Conservation (phyloP, 2,329 filamentous ascomycete species). For the Paecilomyces dactylethromorphus region DNA sequence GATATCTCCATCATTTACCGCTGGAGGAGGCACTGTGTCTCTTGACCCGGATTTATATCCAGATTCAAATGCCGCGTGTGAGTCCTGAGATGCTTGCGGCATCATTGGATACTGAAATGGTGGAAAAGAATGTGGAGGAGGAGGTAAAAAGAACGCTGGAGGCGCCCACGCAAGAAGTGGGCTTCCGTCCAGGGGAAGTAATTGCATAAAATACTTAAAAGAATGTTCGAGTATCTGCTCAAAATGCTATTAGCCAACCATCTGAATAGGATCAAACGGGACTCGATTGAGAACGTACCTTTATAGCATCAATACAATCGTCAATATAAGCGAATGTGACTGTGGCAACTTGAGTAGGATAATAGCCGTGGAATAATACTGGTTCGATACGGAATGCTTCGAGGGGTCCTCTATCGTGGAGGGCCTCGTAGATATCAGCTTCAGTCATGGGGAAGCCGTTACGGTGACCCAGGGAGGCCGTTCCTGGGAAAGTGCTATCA, state of each 20-base stretch:
- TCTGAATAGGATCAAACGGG: neutral
- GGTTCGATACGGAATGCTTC: slow-evolving; percentile 9
- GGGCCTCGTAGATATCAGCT: slow-evolving; percentile 3
- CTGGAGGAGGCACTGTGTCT: neutral
- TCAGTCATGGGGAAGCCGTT: slow-evolving; percentile 6
- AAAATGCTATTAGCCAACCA: neutral
- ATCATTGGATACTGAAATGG: neutral
- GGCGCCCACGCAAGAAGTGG: slow-evolving; percentile 2
- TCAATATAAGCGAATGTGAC: slow-evolving; percentile 18
- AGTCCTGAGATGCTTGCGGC: neutral
- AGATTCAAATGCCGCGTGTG: neutral
- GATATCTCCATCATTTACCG: neutral
- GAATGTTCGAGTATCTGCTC: neutral
- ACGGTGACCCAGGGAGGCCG: slow-evolving; percentile 11
- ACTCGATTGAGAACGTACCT: slow-evolving; percentile 10
- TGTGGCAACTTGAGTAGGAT: slow-evolving; percentile 7
- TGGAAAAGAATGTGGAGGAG: neutral
- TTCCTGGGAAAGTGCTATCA: slow-evolving; percentile 7
- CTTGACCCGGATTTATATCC: neutral
- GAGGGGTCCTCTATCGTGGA: slow-evolving; percentile 10
- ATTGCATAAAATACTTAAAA: slow-evolving; percentile 10
- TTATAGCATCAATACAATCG: slow-evolving; percentile 17
- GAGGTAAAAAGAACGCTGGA: slow-evolving; percentile 1
- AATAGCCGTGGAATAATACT: neutral
- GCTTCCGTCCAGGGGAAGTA: slow-evolving; percentile 12